phyloP scores from a whole-genome alignment of 257 asterid genomes.

The Ajuga chamaepitys region DNA sequence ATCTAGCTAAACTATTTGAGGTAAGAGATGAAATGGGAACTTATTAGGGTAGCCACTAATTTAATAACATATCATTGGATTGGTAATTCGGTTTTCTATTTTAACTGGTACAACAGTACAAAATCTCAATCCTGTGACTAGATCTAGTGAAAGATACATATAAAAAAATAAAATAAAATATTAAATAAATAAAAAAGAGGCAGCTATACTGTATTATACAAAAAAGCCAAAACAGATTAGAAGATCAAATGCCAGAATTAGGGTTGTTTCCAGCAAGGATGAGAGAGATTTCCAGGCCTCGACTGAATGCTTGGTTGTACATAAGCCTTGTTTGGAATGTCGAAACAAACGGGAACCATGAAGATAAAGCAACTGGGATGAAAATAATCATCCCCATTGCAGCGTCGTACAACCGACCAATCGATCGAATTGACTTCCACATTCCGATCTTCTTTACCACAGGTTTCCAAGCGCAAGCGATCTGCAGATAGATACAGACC shows the following conservation, averaged over 20 bases:
- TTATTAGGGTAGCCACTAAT: no score
- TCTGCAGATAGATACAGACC: constrained; percentile 26
- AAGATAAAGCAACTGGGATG: constrained; percentile 75
- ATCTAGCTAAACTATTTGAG: no score
- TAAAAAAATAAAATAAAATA: neutral
- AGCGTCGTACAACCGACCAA: constrained; percentile 88
- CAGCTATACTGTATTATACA: neutral
- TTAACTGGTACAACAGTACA: no score
- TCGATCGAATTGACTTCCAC: constrained; percentile 89
- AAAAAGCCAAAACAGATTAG: no score
- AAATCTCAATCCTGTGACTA: neutral
- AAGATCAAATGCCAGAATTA: constrained; percentile 50
- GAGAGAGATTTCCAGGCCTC: constrained; percentile 93
- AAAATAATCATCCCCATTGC: constrained; percentile 78
- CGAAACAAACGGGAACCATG: constrained; percentile 95
- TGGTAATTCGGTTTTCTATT: no score
- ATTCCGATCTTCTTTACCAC: constrained; percentile 74
- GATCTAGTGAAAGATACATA: neutral
- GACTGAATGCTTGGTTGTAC: constrained; percentile 98
- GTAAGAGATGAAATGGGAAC: no score
- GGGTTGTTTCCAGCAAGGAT: constrained; percentile 98
- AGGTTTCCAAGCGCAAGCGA: constrained; percentile 91
- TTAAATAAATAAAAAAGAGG: neutral
- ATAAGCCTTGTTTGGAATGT: constrained; percentile 96
- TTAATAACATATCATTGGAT: no score